These are phyloP conservation scores for Adansonia madagascariensis DNA, from an alignment of 441 rosid species.

Conservation along the genomic window DNA sequence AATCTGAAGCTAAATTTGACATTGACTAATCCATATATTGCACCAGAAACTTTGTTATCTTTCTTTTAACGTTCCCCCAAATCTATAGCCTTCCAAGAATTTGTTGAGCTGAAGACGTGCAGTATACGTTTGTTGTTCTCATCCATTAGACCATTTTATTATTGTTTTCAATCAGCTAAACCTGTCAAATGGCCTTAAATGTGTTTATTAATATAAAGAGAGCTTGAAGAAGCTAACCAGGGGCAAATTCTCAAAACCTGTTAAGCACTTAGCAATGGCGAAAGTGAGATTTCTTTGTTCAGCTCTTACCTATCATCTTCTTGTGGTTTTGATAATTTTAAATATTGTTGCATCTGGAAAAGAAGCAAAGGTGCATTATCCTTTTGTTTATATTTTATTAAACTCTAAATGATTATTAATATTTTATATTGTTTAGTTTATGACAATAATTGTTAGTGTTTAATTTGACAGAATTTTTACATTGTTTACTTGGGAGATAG, in stretches of 20 bases:
- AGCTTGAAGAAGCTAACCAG: conserved; percentile 3
- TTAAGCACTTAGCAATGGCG: conserved; percentile 3
- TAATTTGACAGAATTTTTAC: conserved; percentile 52
- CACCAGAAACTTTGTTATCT: conserved; percentile 33
- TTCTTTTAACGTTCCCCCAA: conserved; percentile 43
- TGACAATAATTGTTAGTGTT: background rate
- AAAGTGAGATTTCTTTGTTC: conserved; percentile 11
- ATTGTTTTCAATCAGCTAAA: conserved; percentile 4
- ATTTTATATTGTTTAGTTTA: background rate
- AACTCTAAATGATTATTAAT: background rate
- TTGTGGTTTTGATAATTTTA: background rate
- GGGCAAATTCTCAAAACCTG: background rate
- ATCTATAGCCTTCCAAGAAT: background rate
- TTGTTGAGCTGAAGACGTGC: conserved; percentile 18
- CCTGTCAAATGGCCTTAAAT: conserved; percentile 3
- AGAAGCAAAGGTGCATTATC: conserved; percentile 17
- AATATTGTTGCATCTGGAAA: background rate
- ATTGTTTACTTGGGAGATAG: conserved; percentile 64
- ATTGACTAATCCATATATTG: conserved; percentile 18
- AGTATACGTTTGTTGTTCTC: conserved; percentile 18
- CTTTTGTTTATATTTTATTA: background rate
- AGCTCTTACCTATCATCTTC: conserved; percentile 9
- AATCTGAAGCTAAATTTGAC: conserved; percentile 21
- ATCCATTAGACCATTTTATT: background rate
- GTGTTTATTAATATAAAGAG: conserved; percentile 19